Base-by-base conservation (phyloP, 148 eudicot species). In the Spergularia bocconei region DNA sequence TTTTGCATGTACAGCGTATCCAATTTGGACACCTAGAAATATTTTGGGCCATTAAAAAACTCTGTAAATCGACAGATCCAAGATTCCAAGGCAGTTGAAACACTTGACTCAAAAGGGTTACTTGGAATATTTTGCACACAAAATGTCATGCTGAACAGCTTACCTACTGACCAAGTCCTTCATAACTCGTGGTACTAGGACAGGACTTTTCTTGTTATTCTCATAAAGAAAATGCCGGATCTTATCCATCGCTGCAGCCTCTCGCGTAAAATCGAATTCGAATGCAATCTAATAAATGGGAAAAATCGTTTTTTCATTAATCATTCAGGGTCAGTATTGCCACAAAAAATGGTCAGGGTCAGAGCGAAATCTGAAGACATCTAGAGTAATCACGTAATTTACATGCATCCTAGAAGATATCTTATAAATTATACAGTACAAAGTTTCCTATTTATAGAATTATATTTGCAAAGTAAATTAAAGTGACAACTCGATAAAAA, bases 201-300 rank as follows among this genome's bases (percentile, higher is more conserved):
- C 99, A 58, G 92, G 97, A 80, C 89, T 41, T 79, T 85, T 95
- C 77, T 85, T 92, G 81, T 91, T 89, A 72, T 84, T 89, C 78
- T 84, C 85, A 64, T 84, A 81, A 54, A 95, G 82, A 79, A 86
- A 95, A 50, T 48, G 81, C 60, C 79, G 87, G 63, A 95, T 95
- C 85, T 80, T 90, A 81, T 87, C 91, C 99, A 95, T 95, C 48
- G 99, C 96, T 69, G 77, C 85, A 72, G 99, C 99, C 82, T 95
- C 93, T 79, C 92, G 88, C 72, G 76, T 68, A 85, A 93, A 93
- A 80, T 93, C 86, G 74, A 93, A 93, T 80, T 91, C 97, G 78
- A 84, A 89, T 51, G 91, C 93, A 69, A 93, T 93, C 98, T 93
- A 73, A 76, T 74, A 77, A 55, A 73, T 53, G 39, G 51, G 80